A percentile compares a stretch with the other conserved stretches of the same genome.
Conservation (phyloP, 2,329 filamentous ascomycete species). For the Coniosporium tulheliwenetii region DNA sequence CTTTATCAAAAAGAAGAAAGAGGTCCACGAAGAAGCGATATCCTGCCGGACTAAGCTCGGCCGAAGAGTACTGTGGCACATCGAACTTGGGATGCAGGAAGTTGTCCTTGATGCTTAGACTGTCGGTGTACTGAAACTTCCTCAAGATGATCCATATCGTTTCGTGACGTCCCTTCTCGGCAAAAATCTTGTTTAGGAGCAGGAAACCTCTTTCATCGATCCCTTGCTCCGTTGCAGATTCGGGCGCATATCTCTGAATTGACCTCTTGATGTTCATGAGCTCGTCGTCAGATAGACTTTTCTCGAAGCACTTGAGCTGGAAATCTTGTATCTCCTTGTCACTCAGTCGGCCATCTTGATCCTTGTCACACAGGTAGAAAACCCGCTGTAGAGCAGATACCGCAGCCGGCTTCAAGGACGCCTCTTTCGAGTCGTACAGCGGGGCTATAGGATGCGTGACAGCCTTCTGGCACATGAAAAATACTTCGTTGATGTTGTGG, state of each 20-base stretch:
- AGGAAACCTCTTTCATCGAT: conserved; percentile 76
- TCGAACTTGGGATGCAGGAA: conserved; percentile 92
- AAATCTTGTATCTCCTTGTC: conserved; percentile 86
- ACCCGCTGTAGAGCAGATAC: conserved; percentile 75
- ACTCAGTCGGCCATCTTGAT: conserved; percentile 84
- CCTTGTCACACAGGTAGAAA: conserved; percentile 92
- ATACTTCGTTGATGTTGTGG: conserved; percentile 83
- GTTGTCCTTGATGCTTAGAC: conserved; percentile 74
- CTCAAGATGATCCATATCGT: conserved; percentile 96
- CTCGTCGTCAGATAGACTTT: conserved; percentile 65
- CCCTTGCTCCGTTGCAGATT: conserved; percentile 49
- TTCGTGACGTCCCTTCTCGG: conserved; percentile 77
- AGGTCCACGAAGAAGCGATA: conserved; percentile 97
- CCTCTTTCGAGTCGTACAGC: conserved; percentile 90
- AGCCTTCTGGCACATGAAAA: conserved; percentile 83
- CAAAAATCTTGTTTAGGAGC: conserved; percentile 86
- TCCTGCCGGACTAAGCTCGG: conserved; percentile 82
- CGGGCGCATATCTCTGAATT: conserved; percentile 53
- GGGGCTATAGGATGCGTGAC: conserved; percentile 95
- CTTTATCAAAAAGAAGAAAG: conserved; percentile 88
- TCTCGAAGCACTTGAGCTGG: conserved; percentile 82
- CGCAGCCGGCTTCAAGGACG: conserved; percentile 70
- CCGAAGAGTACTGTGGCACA: conserved; percentile 79
- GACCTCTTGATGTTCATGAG: conserved; percentile 82
- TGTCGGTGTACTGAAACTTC: conserved; percentile 93